Evolutionary conservation across 192 early-diverging fungal genomes (phyloP).

Genomic region (Umbelopsis isabellina): DNA sequence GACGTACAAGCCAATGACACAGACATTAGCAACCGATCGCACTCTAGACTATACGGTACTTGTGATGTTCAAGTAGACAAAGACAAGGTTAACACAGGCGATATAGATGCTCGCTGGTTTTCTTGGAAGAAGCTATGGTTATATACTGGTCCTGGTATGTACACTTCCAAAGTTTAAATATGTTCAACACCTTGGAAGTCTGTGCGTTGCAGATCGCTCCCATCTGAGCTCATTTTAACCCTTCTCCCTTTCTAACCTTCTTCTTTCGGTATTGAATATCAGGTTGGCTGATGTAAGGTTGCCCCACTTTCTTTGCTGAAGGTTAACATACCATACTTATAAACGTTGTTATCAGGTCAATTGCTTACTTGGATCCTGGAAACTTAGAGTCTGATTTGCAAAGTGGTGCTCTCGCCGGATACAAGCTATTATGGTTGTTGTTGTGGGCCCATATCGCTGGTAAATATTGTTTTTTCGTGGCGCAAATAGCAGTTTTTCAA

Average conservation of each 20-base stretch:
- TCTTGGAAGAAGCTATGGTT: constrained; percentile 64
- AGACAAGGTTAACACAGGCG: constrained; percentile 31
- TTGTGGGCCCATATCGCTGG: constrained; percentile 65
- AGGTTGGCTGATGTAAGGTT: constrained; percentile 40
- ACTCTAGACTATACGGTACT: too few species aligned
- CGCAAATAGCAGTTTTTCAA: too few species aligned
- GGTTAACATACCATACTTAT: background rate
- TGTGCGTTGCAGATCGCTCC: too few species aligned
- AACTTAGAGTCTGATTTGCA: constrained; percentile 76
- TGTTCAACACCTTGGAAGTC: too few species aligned
- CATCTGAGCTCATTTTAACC: too few species aligned
- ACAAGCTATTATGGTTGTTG: constrained; percentile 67
- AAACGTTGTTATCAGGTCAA: constrained; percentile 39
- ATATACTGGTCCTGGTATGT: constrained; percentile 66
- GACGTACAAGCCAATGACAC: too few species aligned
- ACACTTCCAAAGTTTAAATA: background rate
- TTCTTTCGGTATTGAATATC: too few species aligned
- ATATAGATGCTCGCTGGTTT: constrained; percentile 33
- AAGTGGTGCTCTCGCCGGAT: constrained; percentile 67
- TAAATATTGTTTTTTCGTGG: background rate
- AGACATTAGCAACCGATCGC: background rate
- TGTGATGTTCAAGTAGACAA: constrained; percentile 33
- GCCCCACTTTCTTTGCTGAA: background rate
- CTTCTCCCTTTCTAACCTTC: too few species aligned
- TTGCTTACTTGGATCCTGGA: constrained; percentile 73